Percentiles rank a stretch among this genome's conserved stretches.
phyloP scores from a whole-genome alignment of 2,329 filamentous ascomycete genomes.

The Colletotrichum eleusines region DNA sequence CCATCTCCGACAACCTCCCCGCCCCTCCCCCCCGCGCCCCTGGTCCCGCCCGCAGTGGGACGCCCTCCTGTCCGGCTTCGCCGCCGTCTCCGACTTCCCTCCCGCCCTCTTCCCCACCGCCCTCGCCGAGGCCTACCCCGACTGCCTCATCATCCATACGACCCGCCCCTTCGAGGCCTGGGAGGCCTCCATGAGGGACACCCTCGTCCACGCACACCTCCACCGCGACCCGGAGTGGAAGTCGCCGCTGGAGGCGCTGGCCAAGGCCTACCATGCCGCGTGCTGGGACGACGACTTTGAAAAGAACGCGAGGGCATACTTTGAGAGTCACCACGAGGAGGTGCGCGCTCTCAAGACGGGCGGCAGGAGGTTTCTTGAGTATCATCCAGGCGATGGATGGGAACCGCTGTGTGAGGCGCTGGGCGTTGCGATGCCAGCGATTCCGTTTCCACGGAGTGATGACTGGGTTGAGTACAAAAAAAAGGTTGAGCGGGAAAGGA shows the following conservation, averaged over 20 bases:
- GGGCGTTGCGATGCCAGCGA: conserved; percentile 43
- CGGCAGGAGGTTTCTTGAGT: conserved; percentile 47
- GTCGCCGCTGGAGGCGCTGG: conserved; percentile 45
- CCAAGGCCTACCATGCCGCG: conserved; percentile 45
- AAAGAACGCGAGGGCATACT: conserved; percentile 43
- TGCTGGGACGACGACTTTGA: conserved; percentile 49
- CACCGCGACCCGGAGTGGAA: conserved; percentile 36
- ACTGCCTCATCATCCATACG: conserved; percentile 71
- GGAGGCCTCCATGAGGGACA: conserved; percentile 59
- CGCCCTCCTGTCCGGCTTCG: conserved; percentile 49
- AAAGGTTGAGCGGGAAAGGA: conserved; percentile 42
- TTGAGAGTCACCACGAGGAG: conserved; percentile 45
- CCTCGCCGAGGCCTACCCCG: conserved; percentile 71
- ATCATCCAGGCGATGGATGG: conserved; percentile 46
- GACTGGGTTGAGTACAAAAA: conserved; percentile 50
- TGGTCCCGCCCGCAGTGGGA: conserved; percentile 51
- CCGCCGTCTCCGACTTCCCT: conserved; percentile 47
- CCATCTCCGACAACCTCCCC: conserved; percentile 50
- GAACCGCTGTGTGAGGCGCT: conserved; percentile 47
- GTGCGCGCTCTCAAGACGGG: conserved; percentile 42
- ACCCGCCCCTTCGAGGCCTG: conserved; percentile 69
- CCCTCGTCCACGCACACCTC: conserved; percentile 45
- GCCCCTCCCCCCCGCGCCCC: conserved; percentile 41
- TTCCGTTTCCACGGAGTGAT: conserved; percentile 47
- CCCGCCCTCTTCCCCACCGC: conserved; percentile 63